phyloP scores from a whole-genome alignment of 2,329 filamentous ascomycete genomes.

The Colletotrichum costaricense region DNA sequence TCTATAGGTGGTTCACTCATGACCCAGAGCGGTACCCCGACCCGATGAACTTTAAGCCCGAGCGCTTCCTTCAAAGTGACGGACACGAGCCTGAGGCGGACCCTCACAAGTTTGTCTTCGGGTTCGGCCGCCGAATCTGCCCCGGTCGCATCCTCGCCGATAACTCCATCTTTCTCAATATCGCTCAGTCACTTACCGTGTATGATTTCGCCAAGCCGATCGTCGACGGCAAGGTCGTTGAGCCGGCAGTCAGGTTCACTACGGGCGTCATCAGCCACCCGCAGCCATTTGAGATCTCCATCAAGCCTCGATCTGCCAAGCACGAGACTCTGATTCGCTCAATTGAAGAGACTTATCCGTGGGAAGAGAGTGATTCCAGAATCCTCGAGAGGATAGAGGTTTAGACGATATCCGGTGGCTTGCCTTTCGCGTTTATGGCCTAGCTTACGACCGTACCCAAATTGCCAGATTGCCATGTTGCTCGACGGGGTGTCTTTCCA shows the following conservation, averaged over 20 bases:
- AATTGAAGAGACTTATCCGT: slow-evolving; percentile 28
- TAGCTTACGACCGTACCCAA: too few species aligned
- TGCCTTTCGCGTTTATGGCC: too few species aligned
- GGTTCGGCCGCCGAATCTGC: slow-evolving; percentile 39
- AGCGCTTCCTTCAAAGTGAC: slow-evolving; percentile 43
- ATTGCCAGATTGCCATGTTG: not conserved
- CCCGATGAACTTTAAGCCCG: slow-evolving; percentile 46
- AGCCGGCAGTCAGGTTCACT: slow-evolving; percentile 25
- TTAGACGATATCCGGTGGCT: not conserved
- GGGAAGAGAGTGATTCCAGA: slow-evolving; percentile 31
- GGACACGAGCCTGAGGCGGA: slow-evolving; percentile 34
- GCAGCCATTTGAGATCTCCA: slow-evolving; percentile 7
- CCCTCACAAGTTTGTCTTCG: slow-evolving; percentile 34
- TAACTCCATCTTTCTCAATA: slow-evolving; percentile 38
- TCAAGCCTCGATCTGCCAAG: slow-evolving; percentile 28
- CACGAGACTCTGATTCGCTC: slow-evolving; percentile 34
- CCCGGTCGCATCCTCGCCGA: slow-evolving; percentile 39
- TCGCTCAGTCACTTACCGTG: slow-evolving; percentile 56
- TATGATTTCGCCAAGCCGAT: slow-evolving; percentile 54
- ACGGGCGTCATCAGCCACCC: slow-evolving; percentile 33
- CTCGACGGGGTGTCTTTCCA: not conserved
- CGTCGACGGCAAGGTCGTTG: slow-evolving; percentile 49
- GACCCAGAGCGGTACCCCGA: slow-evolving; percentile 73
- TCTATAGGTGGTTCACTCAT: slow-evolving; percentile 53
- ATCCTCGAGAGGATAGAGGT: not conserved